Evolutionary conservation across 2,329 filamentous ascomycete genomes (phyloP).

Genomic region (Pseudogymnoascus sp.): DNA sequence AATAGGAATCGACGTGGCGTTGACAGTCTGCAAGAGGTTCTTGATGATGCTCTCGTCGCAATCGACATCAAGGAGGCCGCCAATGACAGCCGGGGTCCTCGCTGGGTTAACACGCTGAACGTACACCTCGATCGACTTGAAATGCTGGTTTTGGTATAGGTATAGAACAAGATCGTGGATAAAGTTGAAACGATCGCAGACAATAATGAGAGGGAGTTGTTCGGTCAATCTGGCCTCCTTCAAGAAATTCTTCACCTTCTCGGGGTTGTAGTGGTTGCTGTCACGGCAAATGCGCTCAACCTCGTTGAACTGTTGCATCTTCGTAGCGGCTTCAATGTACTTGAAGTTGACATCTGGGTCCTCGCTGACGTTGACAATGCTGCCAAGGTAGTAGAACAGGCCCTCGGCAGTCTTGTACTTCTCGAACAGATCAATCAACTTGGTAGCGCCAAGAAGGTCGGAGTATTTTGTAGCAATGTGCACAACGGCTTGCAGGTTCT

Average conservation of each 20-base stretch:
- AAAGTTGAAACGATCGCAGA: slow-evolving; percentile 99
- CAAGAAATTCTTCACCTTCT: slow-evolving; percentile 98
- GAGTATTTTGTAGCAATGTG: slow-evolving; percentile 98
- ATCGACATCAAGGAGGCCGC: slow-evolving; percentile 89
- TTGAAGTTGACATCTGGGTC: slow-evolving; percentile 97
- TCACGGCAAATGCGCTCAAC: slow-evolving; percentile 97
- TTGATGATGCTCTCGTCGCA: slow-evolving; percentile 97
- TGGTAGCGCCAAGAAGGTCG: slow-evolving; percentile 80
- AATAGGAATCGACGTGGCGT: slow-evolving; percentile 79
- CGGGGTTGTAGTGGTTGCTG: slow-evolving; percentile 79
- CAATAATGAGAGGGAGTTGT: slow-evolving; percentile 92
- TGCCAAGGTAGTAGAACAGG: slow-evolving; percentile 96
- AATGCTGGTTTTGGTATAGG: slow-evolving; percentile 98
- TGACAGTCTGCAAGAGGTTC: slow-evolving; percentile 76
- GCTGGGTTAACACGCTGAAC: slow-evolving; percentile 94
- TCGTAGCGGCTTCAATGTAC: slow-evolving; percentile 95
- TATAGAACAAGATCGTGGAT: slow-evolving; percentile 94
- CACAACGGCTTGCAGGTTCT: slow-evolving; percentile 90
- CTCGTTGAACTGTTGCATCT: slow-evolving; percentile 87
- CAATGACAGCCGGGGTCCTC: slow-evolving; percentile 84
- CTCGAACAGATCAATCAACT: slow-evolving; percentile 88
- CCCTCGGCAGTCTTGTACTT: slow-evolving; percentile 97
- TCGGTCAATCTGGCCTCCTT: slow-evolving; percentile 91
- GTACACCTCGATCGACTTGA: slow-evolving; percentile 97
- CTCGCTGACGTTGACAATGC: slow-evolving; percentile 94